Conservation (phyloP, 164 flowering plant species). For the Cinnamomum chago region DNA sequence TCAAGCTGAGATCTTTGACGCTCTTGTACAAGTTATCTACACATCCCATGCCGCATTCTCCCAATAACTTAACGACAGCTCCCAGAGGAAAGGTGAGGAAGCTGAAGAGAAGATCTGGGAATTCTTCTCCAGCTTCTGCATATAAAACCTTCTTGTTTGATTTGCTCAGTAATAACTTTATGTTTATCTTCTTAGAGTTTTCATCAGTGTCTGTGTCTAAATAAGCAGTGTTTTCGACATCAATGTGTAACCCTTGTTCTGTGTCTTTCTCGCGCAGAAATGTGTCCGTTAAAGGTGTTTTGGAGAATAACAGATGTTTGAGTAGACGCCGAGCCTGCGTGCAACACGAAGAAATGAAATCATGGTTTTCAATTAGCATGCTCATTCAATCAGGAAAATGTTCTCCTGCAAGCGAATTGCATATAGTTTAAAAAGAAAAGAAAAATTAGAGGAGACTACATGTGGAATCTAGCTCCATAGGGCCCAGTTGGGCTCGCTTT, state of each 20-base stretch:
- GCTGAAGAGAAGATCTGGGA: slow-evolving; percentile 19
- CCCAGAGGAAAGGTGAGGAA: slow-evolving; percentile 19
- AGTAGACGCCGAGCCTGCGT: slow-evolving; percentile 2
- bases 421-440: too few species aligned
- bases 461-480: too few species aligned
- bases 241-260: neutral
- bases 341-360: too few species aligned
- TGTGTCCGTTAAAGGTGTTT: slow-evolving; percentile 3
- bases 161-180: neutral
- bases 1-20: neutral
- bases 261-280: neutral
- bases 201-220: neutral
- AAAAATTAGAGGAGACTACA: too few species aligned
- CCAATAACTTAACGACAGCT: neutral
- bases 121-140: slow-evolving; percentile 10
- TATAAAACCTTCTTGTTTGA: neutral
- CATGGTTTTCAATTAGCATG: too few species aligned
- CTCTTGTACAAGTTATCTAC: slow-evolving; percentile 4
- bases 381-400: too few species aligned
- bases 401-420: too few species aligned
- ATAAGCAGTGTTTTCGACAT: neutral
- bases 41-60: neutral
- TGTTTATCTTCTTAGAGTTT: neutral
- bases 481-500: too few species aligned
- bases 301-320: slow-evolving; percentile 2